Conservation (phyloP, 2,329 filamentous ascomycete genomes). For the Dactylellina cionopaga region DNA sequence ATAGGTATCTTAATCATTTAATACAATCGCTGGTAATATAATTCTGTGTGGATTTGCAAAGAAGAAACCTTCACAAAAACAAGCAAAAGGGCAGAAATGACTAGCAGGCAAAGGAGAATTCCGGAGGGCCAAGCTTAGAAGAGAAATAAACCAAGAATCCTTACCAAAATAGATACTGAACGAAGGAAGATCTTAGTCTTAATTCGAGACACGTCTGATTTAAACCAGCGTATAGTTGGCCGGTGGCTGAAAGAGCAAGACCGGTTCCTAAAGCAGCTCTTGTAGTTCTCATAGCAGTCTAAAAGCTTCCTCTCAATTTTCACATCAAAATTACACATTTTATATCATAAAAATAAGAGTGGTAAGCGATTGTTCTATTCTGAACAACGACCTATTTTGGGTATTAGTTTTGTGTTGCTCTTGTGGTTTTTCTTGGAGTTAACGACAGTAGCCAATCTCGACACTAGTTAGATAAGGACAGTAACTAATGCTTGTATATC, state of each 20-base stretch:
- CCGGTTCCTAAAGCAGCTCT: background rate
- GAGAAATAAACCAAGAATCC: background rate
- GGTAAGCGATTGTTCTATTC: no score
- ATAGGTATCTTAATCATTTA: no score
- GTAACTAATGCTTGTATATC: no score
- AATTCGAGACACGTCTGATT: background rate
- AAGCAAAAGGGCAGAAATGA: background rate
- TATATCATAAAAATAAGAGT: background rate
- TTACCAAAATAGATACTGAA: background rate
- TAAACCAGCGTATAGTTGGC: background rate
- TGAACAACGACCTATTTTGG: no score
- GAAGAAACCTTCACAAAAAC: background rate
- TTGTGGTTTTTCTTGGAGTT: no score
- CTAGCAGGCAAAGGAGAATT: background rate
- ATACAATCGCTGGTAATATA: no score
- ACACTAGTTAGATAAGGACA: no score
- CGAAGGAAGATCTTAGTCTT: background rate
- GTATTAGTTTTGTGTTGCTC: no score
- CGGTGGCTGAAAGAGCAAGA: background rate
- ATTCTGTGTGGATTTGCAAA: background rate
- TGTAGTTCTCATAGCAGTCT: background rate
- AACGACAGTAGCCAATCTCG: no score
- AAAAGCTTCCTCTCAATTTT: background rate
- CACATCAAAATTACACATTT: background rate
- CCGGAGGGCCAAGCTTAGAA: background rate